Percentiles rank a stretch among this genome's conserved stretches.
Evolutionary conservation across 2,329 filamentous ascomycete genomes (phyloP).

Genomic region (Aspergillus amoenus): DNA sequence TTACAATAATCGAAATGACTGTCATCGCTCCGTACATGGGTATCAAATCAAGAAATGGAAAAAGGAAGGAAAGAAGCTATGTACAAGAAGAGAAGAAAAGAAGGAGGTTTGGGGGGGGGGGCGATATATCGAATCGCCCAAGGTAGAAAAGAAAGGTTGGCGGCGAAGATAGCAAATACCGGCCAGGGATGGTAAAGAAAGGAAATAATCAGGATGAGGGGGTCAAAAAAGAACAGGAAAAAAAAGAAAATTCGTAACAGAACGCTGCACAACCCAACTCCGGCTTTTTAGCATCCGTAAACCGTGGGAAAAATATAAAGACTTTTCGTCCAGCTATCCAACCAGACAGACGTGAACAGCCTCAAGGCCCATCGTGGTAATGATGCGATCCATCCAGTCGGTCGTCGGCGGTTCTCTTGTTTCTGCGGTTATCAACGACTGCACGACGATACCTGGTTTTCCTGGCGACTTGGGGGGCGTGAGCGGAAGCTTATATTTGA

Average conservation of each 20-base stretch:
- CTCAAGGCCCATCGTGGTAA: conserved; percentile 25
- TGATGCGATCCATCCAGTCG: conserved; percentile 27
- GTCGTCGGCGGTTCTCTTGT: conserved; percentile 18
- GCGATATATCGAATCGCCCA: neutral
- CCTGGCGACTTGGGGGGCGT: conserved; percentile 19
- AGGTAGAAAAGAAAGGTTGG: neutral
- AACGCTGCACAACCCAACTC: neutral
- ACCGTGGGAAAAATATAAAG: neutral
- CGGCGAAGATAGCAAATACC: neutral
- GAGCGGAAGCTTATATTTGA: neutral
- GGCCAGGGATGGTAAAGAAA: neutral
- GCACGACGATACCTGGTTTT: conserved; percentile 13
- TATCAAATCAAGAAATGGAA: conserved; percentile 8
- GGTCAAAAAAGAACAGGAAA: neutral
- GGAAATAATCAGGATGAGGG: neutral
- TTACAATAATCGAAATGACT: neutral
- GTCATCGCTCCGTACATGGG: conserved; percentile 6
- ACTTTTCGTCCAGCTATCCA: neutral
- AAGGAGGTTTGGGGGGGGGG: no score
- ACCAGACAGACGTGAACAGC: conserved; percentile 22
- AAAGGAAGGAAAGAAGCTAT: neutral
- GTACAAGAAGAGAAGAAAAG: neutral
- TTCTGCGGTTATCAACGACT: conserved; percentile 19
- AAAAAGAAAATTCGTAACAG: neutral
- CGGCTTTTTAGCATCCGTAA: neutral